Conservation (phyloP, 1,284 basidiomycete species). For the Tilletia indica region DNA sequence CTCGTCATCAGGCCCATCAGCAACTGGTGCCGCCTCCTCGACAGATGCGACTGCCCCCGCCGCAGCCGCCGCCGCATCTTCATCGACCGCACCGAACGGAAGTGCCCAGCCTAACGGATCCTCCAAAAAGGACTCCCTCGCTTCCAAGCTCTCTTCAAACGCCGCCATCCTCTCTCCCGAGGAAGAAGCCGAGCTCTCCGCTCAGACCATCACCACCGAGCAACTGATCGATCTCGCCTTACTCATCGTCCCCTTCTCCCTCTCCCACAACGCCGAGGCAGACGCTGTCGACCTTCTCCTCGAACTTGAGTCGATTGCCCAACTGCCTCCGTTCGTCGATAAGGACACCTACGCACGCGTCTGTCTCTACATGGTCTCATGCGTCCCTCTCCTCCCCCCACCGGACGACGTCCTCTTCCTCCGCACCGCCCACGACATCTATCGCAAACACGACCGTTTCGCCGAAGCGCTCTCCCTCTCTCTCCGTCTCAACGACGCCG, state of each 20-base stretch:
- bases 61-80: neutral
- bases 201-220: conserved; percentile 50
- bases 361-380: conserved; percentile 96
- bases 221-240: conserved; percentile 76
- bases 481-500: conserved; percentile 78
- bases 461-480: conserved; percentile 87
- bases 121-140: neutral
- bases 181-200: conserved; percentile 13
- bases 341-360: conserved; percentile 86
- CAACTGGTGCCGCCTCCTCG: neutral
- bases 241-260: conserved; percentile 84
- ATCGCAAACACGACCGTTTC: conserved; percentile 81
- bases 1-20: too few species aligned
- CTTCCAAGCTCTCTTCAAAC: conserved; percentile 4
- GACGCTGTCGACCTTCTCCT: conserved; percentile 95
- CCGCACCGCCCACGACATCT: conserved; percentile 83
- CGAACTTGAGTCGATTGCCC: conserved; percentile 86
- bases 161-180: conserved; percentile 10
- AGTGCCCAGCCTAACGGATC: neutral
- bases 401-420: conserved; percentile 92
- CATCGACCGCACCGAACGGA: neutral
- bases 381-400: conserved; percentile 84
- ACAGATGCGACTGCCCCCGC: neutral
- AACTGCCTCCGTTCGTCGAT: conserved; percentile 55
- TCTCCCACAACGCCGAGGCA: conserved; percentile 94